Conservation (phyloP, 495 filamentous ascomycete genomes). For the Cladorrhinum samala region DNA sequence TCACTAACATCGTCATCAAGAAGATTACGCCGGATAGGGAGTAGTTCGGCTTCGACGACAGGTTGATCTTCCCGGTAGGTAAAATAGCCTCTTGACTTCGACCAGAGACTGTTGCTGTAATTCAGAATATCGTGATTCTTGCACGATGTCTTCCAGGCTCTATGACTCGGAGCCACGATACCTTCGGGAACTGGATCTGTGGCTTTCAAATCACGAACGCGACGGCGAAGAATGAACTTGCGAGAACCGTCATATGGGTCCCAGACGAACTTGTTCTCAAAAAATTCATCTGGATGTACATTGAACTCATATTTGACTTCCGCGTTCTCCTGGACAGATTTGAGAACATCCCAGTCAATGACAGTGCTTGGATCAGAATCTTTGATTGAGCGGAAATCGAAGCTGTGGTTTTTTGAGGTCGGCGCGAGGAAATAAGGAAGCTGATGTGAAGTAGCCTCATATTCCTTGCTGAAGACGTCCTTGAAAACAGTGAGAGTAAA, state of each 20-base stretch:
- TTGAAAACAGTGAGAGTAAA: constrained; percentile 73
- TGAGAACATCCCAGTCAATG: constrained; percentile 63
- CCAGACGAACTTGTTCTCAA: constrained; percentile 60
- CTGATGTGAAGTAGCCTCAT: constrained; percentile 52
- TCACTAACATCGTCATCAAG: constrained; percentile 52
- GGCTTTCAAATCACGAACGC: constrained; percentile 41
- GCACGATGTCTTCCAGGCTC: constrained; percentile 19
- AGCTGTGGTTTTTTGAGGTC: constrained; percentile 27
- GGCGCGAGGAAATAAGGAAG: constrained; percentile 88
- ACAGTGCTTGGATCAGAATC: constrained; percentile 32
- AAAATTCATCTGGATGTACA: constrained; percentile 47
- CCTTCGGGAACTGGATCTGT: constrained; percentile 34
- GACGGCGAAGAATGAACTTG: constrained; percentile 47
- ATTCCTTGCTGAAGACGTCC: constrained; percentile 88
- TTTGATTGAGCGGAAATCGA: constrained; percentile 15
- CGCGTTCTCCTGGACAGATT: constrained; percentile 44
- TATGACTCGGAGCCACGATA: constrained; percentile 22
- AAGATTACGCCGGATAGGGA: constrained; percentile 73
- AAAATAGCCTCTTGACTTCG: constrained; percentile 20
- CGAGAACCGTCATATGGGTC: constrained; percentile 71
- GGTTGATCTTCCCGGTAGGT: constrained; percentile 59
- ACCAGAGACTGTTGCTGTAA: constrained; percentile 40
- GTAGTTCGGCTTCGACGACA: constrained; percentile 66
- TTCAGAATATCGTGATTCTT: constrained; percentile 32
- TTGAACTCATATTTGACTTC: constrained; percentile 46